A percentile compares a stretch with the other conserved stretches of the same genome.
Conservation (phyloP, 306 rosid species). For the barrel medic (Medicago truncatula) region DNA sequence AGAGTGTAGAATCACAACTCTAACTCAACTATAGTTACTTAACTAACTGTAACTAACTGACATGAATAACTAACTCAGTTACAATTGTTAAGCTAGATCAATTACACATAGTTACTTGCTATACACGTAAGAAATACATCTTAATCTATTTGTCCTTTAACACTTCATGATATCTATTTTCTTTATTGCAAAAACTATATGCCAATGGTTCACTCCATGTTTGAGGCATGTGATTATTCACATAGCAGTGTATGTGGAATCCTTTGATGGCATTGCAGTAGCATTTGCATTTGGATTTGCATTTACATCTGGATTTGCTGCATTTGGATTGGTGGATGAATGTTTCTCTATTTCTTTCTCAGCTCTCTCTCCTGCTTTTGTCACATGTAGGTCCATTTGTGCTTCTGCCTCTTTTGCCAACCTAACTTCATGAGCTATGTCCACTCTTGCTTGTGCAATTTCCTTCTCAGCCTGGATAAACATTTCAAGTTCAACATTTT, state of each 20-base stretch:
- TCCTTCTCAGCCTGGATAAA: conserved; percentile 65
- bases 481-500: not conserved
- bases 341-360: conserved; percentile 49
- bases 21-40: too few species aligned
- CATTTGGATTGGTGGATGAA: not conserved
- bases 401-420: conserved; percentile 86
- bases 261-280: not conserved
- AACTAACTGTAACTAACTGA: too few species aligned
- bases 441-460: conserved; percentile 63
- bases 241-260: not conserved
- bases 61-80: too few species aligned
- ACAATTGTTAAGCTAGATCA: too few species aligned
- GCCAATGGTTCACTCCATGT: too few species aligned
- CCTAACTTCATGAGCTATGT: conserved; percentile 74
- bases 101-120: too few species aligned
- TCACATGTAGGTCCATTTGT: conserved; percentile 60
- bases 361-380: conserved; percentile 59
- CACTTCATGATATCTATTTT: too few species aligned
- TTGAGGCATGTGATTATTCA: not conserved
- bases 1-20: too few species aligned
- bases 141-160: too few species aligned
- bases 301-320: not conserved
- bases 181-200: not conserved
- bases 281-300: not conserved
- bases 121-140: too few species aligned